These are phyloP conservation scores for Magnolia officinalis DNA, from an alignment of 164 flowering plant genomes.

Conservation along the genomic window DNA sequence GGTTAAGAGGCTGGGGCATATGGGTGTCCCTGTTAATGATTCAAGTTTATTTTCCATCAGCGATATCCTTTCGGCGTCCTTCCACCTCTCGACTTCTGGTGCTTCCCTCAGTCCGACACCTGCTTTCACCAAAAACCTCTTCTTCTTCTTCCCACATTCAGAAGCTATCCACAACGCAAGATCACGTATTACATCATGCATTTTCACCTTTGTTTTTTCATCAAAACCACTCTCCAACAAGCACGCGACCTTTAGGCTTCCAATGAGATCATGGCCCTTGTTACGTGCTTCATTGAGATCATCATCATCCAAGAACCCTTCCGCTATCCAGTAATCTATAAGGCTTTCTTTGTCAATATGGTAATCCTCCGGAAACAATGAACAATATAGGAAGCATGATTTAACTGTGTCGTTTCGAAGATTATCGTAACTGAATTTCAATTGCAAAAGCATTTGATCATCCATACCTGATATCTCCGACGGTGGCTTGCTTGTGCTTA, in stretches of 20 bases:
- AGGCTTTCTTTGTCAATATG: constrained; percentile 4
- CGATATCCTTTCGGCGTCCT: constrained; percentile 11
- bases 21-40: background rate
- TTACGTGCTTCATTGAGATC: constrained; percentile 9
- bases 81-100: constrained; percentile 16
- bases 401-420: background rate
- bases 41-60: constrained; percentile 10
- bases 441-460: background rate
- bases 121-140: constrained; percentile 3
- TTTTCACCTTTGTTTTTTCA: constrained; percentile 8
- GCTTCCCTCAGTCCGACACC: background rate
- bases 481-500: background rate
- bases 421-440: constrained; percentile 17
- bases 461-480: constrained; percentile 6
- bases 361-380: constrained; percentile 13
- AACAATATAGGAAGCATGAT: constrained; percentile 11
- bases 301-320: constrained; percentile 9
- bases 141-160: background rate
- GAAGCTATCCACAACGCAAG: constrained; percentile 17
- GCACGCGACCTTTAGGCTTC: constrained; percentile 11
- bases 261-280: constrained; percentile 7
- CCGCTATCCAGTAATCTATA: constrained; percentile 13
- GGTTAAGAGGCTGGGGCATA: constrained; percentile 21
- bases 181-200: constrained; percentile 15
- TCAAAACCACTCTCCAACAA: constrained; percentile 7